Evolutionary conservation across 1,139 yeast genomes (phyloP).

Genomic region (Saccharomycopsis crataegensis): DNA sequence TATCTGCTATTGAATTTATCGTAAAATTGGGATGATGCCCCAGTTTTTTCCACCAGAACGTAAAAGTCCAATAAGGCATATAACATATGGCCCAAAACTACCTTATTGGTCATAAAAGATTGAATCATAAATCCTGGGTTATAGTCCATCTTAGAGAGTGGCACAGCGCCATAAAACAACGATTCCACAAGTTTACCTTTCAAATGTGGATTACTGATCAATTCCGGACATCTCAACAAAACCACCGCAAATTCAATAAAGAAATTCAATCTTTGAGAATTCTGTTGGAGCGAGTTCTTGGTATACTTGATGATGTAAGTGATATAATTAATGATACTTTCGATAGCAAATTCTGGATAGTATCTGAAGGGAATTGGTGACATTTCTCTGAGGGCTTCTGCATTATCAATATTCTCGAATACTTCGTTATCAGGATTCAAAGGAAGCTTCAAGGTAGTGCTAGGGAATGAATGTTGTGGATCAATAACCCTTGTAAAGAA

Average conservation of each 20-base stretch:
- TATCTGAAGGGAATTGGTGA: slow-evolving; percentile 76
- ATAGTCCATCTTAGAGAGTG: slow-evolving; percentile 38
- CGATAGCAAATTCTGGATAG: slow-evolving; percentile 80
- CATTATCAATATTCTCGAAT: slow-evolving; percentile 60
- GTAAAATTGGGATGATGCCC: slow-evolving; percentile 90
- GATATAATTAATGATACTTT: slow-evolving; percentile 73
- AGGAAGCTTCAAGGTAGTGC: slow-evolving; percentile 50
- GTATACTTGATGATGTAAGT: slow-evolving; percentile 54
- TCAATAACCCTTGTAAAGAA: slow-evolving; percentile 69
- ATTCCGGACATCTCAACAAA: slow-evolving; percentile 75
- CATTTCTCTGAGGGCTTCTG: slow-evolving; percentile 54
- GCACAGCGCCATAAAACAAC: slow-evolving; percentile 67
- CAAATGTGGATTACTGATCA: slow-evolving; percentile 87
- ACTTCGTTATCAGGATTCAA: slow-evolving; percentile 38
- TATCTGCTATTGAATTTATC: slow-evolving; percentile 91
- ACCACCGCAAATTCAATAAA: slow-evolving; percentile 69
- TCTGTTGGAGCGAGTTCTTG: slow-evolving; percentile 52
- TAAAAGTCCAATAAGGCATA: slow-evolving; percentile 84
- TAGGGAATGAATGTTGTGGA: slow-evolving; percentile 61
- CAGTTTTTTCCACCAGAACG: slow-evolving; percentile 93
- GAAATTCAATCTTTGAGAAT: slow-evolving; percentile 42
- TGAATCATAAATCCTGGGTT: slow-evolving; percentile 68
- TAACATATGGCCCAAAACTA: slow-evolving; percentile 60
- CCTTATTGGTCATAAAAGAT: slow-evolving; percentile 54
- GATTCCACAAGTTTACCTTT: slow-evolving; percentile 80